Base-by-base conservation (phyloP, 768 basidiomycete genomes). In the Termitomyces bulborhizus region DNA sequence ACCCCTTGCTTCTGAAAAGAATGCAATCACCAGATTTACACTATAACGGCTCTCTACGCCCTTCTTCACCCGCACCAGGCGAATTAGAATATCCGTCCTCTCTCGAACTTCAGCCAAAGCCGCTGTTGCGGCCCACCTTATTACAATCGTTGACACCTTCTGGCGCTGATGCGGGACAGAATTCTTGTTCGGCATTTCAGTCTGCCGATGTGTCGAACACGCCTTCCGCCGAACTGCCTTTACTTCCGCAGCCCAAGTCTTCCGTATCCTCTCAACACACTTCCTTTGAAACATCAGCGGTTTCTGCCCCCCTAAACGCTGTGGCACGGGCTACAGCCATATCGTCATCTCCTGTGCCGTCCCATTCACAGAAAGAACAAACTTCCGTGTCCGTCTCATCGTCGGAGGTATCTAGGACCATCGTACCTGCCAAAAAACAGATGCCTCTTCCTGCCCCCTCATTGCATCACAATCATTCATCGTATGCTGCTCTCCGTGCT, bases 1-100 rank as follows among this genome's bases (percentile, higher is more conserved):
- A 70, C 56, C 82, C 83, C 0, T 67, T 71, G 13, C 68, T 86
- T 18, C 71, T 85, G 27, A 75, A 71, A 57, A 79, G 84, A 24
- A 69, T 85, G 39, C 63, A 39, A 39, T 12, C 48, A 40, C n/a
- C 69, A 24, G 66, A 66, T 42, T 45, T 59, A 2, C 46, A 52
- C 4, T 70, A 72, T 51, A 66, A 63, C 15, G 56, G 53, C 27
- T 46, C 18, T 11, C 56, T 60, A 39, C 59, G 63, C 27, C 63
- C 61, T 32, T 63, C 68, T 32, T 61, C 64, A 29, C 51, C 62
- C n/a, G 52, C 59, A 18, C 24, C 36, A 39, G 26, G 36, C 26
- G 64, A 66, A 29, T 57, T 53, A 9, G 48, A 52, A 41, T 55
- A 60, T 29, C 57, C 53, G 18, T 56, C 62, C 0, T 29, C 47